Evolutionary conservation across 2,329 filamentous ascomycete genomes (phyloP).

Genomic region (Metarhizium sp.): DNA sequence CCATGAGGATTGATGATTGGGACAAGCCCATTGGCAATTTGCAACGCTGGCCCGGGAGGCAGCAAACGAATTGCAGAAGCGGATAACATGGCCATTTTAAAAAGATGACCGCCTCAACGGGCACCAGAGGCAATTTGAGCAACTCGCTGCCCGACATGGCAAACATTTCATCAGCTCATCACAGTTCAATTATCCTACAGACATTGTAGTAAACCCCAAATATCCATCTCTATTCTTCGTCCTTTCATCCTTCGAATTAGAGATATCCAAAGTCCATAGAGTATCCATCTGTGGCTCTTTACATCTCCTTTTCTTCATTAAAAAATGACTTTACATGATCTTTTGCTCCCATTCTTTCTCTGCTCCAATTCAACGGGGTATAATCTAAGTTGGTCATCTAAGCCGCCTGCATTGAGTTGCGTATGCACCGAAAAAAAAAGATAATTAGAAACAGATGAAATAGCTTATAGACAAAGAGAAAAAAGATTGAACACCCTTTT

Average conservation of each 20-base stretch:
- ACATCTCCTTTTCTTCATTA: background rate
- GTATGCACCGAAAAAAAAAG: background rate
- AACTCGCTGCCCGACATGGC: too few relatives aligned
- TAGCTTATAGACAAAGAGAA: background rate
- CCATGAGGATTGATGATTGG: too few relatives aligned
- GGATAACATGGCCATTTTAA: too few relatives aligned
- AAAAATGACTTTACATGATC: background rate
- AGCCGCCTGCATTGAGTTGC: background rate
- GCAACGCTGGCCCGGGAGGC: too few relatives aligned
- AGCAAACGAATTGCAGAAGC: too few relatives aligned
- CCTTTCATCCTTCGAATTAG: background rate
- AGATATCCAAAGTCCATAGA: background rate
- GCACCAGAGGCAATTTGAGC: too few relatives aligned
- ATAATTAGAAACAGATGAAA: constrained; percentile 1
- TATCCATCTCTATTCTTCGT: background rate
- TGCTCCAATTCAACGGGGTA: constrained; percentile 4
- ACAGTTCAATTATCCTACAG: background rate
- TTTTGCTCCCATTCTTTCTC: background rate
- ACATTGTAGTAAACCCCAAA: background rate
- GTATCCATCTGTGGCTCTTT: background rate
- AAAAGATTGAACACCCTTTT: background rate
- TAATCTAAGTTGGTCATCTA: constrained; percentile 7
- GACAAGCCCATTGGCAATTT: too few relatives aligned
- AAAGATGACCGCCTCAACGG: too few relatives aligned
- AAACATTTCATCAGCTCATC: background rate